These are phyloP conservation scores for Epichloe amarillans DNA, from an alignment of 2,329 filamentous ascomycete genomes.

Conservation along the genomic window DNA sequence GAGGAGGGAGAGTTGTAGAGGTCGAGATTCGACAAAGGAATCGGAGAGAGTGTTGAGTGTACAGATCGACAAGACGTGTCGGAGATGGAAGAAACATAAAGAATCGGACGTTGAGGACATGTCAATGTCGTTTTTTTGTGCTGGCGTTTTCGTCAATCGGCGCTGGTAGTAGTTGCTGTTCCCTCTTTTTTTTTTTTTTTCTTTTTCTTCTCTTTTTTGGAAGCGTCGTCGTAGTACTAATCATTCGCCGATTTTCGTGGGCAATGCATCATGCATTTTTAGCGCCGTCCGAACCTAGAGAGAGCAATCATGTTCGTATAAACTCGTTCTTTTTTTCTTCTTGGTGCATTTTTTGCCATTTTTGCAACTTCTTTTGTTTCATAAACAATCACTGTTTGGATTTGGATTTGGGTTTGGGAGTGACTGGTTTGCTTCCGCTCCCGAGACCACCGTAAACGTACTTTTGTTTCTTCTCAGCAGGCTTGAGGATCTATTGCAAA, in stretches of 20 bases:
- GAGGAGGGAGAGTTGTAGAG: slow-evolving; percentile 14
- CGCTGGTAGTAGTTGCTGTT: slow-evolving; percentile 10
- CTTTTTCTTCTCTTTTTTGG: background rate
- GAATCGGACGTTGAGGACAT: slow-evolving; percentile 4
- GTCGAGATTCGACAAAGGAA: slow-evolving; percentile 16
- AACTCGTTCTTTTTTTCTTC: slow-evolving; percentile 10
- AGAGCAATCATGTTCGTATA: slow-evolving; percentile 54
- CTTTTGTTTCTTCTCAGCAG: slow-evolving; percentile 99
- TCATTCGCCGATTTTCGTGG: slow-evolving; percentile 9
- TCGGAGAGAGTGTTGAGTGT: slow-evolving; percentile 7
- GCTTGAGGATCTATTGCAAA: slow-evolving; percentile 80
- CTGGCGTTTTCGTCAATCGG: slow-evolving; percentile 1
- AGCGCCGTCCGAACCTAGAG: slow-evolving; percentile 95
- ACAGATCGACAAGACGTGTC: slow-evolving; percentile 8
- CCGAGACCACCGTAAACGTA: slow-evolving; percentile 71
- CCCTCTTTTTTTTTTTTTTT: background rate
- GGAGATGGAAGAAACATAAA: slow-evolving; percentile 1
- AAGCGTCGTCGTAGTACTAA: slow-evolving; percentile 4
- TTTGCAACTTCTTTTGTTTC: background rate
- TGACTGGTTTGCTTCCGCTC: slow-evolving; percentile 26
- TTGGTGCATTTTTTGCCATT: background rate
- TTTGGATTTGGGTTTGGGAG: slow-evolving; percentile 12
- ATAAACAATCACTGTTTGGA: slow-evolving; percentile 10
- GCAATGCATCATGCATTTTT: slow-evolving; percentile 35
- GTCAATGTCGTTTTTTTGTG: background rate